Conservation (phyloP, 805 yeast species). For the Torulaspora franciscae region DNA sequence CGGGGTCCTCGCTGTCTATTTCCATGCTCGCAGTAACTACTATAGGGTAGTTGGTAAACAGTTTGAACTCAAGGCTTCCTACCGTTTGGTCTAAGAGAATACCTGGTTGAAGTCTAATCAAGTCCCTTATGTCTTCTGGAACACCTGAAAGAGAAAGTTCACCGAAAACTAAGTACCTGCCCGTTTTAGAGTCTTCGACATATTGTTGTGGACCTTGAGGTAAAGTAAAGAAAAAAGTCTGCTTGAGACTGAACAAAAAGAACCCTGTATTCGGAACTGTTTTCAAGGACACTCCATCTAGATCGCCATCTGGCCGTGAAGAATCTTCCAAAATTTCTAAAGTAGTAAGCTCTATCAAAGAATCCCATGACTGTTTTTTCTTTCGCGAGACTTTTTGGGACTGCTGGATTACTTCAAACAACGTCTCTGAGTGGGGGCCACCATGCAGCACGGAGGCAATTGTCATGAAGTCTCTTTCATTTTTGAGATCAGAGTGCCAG, state of each 20-base stretch:
- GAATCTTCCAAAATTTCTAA: not conserved
- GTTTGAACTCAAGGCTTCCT: conserved; percentile 8
- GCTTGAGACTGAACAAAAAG: conserved; percentile 15
- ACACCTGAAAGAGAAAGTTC: conserved; percentile 1
- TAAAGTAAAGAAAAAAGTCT: conserved; percentile 12
- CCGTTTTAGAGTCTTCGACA: conserved; percentile 12
- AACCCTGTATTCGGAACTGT: conserved; percentile 24
- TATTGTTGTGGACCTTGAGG: conserved; percentile 20
- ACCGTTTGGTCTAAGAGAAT: conserved; percentile 4
- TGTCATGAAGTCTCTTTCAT: conserved; percentile 16
- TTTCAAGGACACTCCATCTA: conserved; percentile 8
- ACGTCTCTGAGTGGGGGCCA: not conserved
- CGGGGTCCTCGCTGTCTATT: conserved; percentile 12
- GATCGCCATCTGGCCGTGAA: not conserved
- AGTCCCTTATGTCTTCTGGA: not conserved
- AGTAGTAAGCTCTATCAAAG: conserved; percentile 3
- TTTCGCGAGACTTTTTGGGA: conserved; percentile 2
- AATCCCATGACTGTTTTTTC: conserved; percentile 7
- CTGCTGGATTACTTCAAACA: conserved; percentile 15
- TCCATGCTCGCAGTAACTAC: conserved; percentile 7
- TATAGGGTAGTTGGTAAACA: conserved; percentile 2
- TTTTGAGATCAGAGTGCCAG: conserved; percentile 14
- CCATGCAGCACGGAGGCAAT: conserved; percentile 13
- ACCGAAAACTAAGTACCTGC: conserved; percentile 1
- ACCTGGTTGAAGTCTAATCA: not conserved